Evolutionary conservation across 1,284 basidiomycete genomes (phyloP), one percentile per base, ranked within the genome.

Genomic region (Schizophyllum amplum): DNA sequence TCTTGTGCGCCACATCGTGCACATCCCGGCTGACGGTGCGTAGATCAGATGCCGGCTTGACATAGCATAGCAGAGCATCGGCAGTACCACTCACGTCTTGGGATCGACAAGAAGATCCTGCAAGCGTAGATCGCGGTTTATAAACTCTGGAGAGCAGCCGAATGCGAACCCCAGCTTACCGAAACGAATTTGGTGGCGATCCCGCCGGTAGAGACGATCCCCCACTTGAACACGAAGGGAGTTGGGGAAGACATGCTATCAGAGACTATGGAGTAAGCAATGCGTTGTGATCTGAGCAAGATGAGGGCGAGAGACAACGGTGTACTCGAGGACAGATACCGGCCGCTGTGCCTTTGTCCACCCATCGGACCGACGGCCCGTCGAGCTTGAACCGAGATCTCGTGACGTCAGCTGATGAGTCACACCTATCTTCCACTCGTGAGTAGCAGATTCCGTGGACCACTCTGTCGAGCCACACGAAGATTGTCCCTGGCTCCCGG

Each of bases 1-100:
- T 75, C 65, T 83, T 82, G 72, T 96, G 93, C 2, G 75, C 69
- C 7, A 96, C 79, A 67, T 96, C 94, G 24, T 77, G 68, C 4
- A 86, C 84, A 52, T 75, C 73, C 23, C 92, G 89, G 17, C 86
- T 89, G 53, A 21, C 17, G 23, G 4, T n/a, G 5, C 54, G 25
- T 27, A 42, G 23, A 21, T 33, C 47, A 48, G 24, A 23, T 20
- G 25, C 59, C 22, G 50, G 25, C n/a, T 11, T 21, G 51, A 62
- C 20, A 55, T 47, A 4, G 20, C 13, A 47, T 11, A 15, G 46
- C 51, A 11, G 25, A 20, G 17, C n/a, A n/a, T 20, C 5, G 6
- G 13, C 13, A 42, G 11, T 15, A 23, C 33, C 24, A 49, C 75
- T 48, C 61, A 79, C 80, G 74, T 78, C 60, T 71, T 72, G 5